phyloP scores from a whole-genome alignment of 306 rosid species.

The Crataegus laevigata region DNA sequence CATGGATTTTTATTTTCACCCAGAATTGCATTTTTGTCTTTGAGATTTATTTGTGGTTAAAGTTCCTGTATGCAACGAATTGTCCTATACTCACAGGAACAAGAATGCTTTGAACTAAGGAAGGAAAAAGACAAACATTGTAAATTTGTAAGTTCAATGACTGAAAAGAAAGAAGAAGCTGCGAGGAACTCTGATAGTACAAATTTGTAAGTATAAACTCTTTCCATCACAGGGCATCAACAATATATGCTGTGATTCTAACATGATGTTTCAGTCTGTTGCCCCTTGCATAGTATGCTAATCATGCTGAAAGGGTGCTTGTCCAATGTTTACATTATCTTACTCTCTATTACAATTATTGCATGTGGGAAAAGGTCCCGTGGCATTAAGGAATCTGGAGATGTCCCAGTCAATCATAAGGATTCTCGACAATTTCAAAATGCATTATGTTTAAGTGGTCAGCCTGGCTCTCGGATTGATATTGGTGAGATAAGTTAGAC shows the following conservation, averaged over 20 bases:
- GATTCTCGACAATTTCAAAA: constrained; percentile 25
- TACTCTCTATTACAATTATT: background rate
- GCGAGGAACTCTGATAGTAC: constrained; percentile 19
- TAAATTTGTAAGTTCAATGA: constrained; percentile 24
- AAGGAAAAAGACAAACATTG: constrained; percentile 38
- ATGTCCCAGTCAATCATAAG: constrained; percentile 18
- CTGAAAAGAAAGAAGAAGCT: constrained; percentile 28
- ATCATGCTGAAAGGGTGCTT: background rate
- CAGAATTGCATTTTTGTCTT: background rate
- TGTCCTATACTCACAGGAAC: constrained; percentile 52
- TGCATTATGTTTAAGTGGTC: constrained; percentile 23
- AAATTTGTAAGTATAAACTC: constrained; percentile 41
- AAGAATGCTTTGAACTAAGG: constrained; percentile 53
- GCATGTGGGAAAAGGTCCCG: background rate
- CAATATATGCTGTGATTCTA: background rate
- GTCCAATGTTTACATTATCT: background rate
- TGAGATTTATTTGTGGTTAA: background rate
- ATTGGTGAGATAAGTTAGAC: constrained; percentile 34
- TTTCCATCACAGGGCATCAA: background rate
- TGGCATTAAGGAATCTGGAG: constrained; percentile 37
- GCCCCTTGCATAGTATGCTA: background rate
- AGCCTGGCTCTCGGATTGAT: constrained; percentile 2
- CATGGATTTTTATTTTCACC: background rate
- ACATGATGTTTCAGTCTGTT: background rate
- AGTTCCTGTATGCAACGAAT: constrained; percentile 5